Evolutionary conservation across 2,329 filamentous ascomycete species (phyloP).

Genomic region (Fusarium musae): DNA sequence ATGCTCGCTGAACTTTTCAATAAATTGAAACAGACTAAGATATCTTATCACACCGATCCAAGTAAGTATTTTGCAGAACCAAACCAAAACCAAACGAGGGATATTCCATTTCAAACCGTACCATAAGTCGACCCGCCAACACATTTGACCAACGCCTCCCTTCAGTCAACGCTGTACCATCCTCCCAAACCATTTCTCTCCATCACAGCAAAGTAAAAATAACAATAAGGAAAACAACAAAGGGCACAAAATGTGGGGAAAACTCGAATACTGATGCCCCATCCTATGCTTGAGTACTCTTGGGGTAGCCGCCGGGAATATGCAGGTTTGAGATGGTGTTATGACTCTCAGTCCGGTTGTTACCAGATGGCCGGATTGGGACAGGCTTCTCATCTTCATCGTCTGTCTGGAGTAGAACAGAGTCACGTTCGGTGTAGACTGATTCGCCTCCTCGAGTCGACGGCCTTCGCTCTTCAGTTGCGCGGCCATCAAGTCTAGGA

Average conservation of each 20-base stretch:
- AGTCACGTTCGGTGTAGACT: slow-evolving; percentile 37
- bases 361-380: slow-evolving; percentile 42
- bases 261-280: slow-evolving; percentile 43
- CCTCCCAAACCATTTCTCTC: slow-evolving; percentile 13
- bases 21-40: slow-evolving; percentile 18
- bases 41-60: background rate
- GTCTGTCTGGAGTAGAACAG: slow-evolving; percentile 35
- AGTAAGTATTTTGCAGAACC: slow-evolving; percentile 1
- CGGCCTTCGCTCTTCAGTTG: slow-evolving; percentile 5
- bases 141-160: slow-evolving; percentile 39
- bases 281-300: slow-evolving; percentile 58
- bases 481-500: slow-evolving; percentile 33
- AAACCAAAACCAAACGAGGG: slow-evolving; percentile 35
- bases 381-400: slow-evolving; percentile 37
- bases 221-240: slow-evolving; percentile 21
- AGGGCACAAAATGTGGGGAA: slow-evolving; percentile 16
- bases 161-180: background rate
- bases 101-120: slow-evolving; percentile 19
- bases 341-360: slow-evolving; percentile 55
- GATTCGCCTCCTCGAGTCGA: slow-evolving; percentile 25
- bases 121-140: background rate
- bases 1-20: slow-evolving; percentile 1
- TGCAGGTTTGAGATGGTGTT: slow-evolving; percentile 73
- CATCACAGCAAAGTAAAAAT: slow-evolving; percentile 13
- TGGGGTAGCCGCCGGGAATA: slow-evolving; percentile 75